Base-by-base conservation (phyloP, 2,329 filamentous ascomycete species). In the Aspergillus phoenicis region DNA sequence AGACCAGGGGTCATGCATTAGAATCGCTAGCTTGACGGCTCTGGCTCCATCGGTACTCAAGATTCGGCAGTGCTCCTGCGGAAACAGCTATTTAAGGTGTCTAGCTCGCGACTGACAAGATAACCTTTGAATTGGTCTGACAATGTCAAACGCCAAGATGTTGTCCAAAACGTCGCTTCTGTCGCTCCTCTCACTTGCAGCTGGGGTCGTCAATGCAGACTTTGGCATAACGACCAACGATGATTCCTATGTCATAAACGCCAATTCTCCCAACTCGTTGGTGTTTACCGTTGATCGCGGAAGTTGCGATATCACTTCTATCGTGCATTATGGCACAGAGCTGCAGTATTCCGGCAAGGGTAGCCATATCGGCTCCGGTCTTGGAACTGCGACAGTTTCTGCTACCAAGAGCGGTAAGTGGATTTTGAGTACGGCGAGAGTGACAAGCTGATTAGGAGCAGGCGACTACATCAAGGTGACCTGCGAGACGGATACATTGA, bases 241-340 rank as follows among this genome's bases (percentile, higher is more conserved):
- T 20, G 38, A 36, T 38, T 62, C 68, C 63, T 82, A 80, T 61
- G 71, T 82, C 54, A 73, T 84, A 59, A 81, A 84, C 69, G 78
- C 82, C 53, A 81, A 79, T 43, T 82, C 79, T 10, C 60, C 76
- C 33, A 84, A 85, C 63, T 60, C 82, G 3, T 74, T 87, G 56
- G 72, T 81, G 39, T 82, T 86, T 64, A 81, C 80, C 3, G 80
- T 87, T 53, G 81, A 76, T 64, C 77, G 80, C 51, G 78, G 77
- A 15, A 87, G 77, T 70, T 88, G 87, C 65, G 87, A 89, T 66
- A 86, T 89, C 71, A 87, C 82, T 13, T 88, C 86, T 0, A 84
- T 89, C 71, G 81, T 82, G 57, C 89, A 82, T 69, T 82, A 84
- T 24, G 83, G 84, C 61, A 79, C 80, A 47, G 84, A 89, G 70